Evolutionary conservation across 441 rosid species (phyloP), one percentile per base, ranked within the genome.

Genomic region (Erodium chrysanthum): DNA sequence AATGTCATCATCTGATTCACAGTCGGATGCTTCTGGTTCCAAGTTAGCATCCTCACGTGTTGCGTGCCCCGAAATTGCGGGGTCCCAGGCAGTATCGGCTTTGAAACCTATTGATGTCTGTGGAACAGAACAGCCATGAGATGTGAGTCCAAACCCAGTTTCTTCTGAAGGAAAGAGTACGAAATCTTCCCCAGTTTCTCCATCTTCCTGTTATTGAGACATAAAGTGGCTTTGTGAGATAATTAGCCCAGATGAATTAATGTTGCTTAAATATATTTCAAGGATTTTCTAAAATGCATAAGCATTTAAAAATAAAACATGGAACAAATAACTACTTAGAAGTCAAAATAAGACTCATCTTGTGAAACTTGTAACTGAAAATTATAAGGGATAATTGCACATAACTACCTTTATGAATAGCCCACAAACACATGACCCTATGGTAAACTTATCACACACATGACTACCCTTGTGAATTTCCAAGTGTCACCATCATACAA

Each of bases 1-100:
- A 21, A 88, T 71, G 60, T 89, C 97, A 81, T 84, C 93, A 75
- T 79, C 82, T 21, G 87, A 84, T 21, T 56, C 56, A 66, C 66
- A 74, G 10, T 58, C 69, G 56, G 88, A 80, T 31, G 82, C 75
- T 61, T 82, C 91, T 14, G 85, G 70, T 54, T 82, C 75, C 11
- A 80, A 72, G 62, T 73, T 75, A 2, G 17, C 65, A 68, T 70
- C 63, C 22, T 80, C 78, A 23, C 18, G 71, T 70, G 78, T 84
- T 74, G 70, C 83, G 70, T 75, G 82, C 74, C 71, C 64, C 0
- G 80, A 73, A 70, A 76, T 73, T 66, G 79, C 83, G 33, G 79
- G 78, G 75, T 88, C 80, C 96, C 95, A 88, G 23, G 89, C 69
- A 68, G 63, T 74, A 35, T 73, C 76, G 31, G 85, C 68, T 69